Conservation (phyloP, 2,329 filamentous ascomycete species). For the Myotisia sp. region DNA sequence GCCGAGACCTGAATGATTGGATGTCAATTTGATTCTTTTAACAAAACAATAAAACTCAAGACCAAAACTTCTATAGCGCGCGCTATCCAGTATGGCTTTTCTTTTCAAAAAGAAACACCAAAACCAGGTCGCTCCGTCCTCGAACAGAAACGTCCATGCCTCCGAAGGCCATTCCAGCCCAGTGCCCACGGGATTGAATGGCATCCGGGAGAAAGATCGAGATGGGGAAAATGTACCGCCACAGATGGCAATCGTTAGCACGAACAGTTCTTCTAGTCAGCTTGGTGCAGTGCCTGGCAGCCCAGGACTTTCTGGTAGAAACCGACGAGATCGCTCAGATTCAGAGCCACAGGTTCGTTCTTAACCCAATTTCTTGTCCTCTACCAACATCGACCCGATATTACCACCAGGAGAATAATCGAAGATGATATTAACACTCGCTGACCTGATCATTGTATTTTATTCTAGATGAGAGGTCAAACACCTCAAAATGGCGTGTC, state of each 20-base stretch:
- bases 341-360: slow-evolving; percentile 43
- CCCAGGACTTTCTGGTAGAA: slow-evolving; percentile 49
- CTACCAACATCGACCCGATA: too few species aligned
- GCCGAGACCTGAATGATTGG: too few species aligned
- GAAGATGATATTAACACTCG: neutral
- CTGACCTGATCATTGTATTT: neutral
- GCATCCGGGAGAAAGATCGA: slow-evolving; percentile 24
- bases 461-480: too few species aligned
- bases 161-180: slow-evolving; percentile 36
- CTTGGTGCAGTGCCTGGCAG: slow-evolving; percentile 51
- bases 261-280: slow-evolving; percentile 45
- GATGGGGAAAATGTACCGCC: slow-evolving; percentile 26
- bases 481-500: slow-evolving; percentile 33
- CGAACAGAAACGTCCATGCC: slow-evolving; percentile 42
- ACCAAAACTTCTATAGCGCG: too few species aligned
- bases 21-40: too few species aligned
- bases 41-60: too few species aligned
- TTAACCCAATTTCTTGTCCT: slow-evolving; percentile 7
- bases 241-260: slow-evolving; percentile 57
- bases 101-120: slow-evolving; percentile 68
- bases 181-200: slow-evolving; percentile 31
- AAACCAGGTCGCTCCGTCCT: slow-evolving; percentile 38
- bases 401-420: neutral
- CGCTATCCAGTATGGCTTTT: slow-evolving; percentile 56
- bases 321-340: slow-evolving; percentile 43